Evolutionary conservation across 177 flowering plant genomes (phyloP), one percentile per base, ranked within the genome.

Genomic region (Tripterygium wilfordii): DNA sequence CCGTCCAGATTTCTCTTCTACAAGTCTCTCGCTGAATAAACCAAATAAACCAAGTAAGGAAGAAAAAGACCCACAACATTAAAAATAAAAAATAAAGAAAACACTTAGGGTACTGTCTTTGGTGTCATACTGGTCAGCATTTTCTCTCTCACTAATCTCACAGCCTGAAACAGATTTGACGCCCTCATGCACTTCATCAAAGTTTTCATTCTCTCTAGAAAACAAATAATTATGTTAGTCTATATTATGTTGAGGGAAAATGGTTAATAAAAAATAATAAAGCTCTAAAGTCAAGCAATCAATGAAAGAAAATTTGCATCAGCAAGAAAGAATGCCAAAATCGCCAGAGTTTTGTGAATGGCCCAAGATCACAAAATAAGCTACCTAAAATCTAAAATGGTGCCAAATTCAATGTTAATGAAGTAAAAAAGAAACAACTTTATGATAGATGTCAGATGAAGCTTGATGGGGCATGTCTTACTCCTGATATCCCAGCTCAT

Each of bases 401-500:
- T 2, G 3, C 10, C 5, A 45, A 45, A 45, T 28, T 25, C 19
- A 36, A 35, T 36, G 43, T 3, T 13, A 5, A 51, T 20, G 35
- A 32, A 31, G n/a, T n/a, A n/a, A n/a, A n/a, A n/a, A n/a, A n/a
- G n/a, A n/a, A n/a, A n/a, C n/a, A n/a, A n/a, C n/a, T n/a, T n/a
- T n/a, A n/a, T n/a, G n/a, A n/a, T n/a, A n/a, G n/a, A n/a, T n/a
- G n/a, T n/a, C 21, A 52, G 24, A 16, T 48, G 23, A 56, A 42
- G 48, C 22, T 49, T 42, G 10, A 16, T 21, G 22, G 40, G 10
- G 28, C 5, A 51, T 18, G 38, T 22, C 85, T 67, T 77, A 85
- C 95, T 43, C 66, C 38, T 65, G 64, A 60, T 31, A 25, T 53
- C 44, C 57, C 7, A 51, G 37, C 7, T 53, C 72, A 48, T 61